phyloP scores from a whole-genome alignment of 2,329 filamentous ascomycete genomes.

The Coniochaeta sp. region DNA sequence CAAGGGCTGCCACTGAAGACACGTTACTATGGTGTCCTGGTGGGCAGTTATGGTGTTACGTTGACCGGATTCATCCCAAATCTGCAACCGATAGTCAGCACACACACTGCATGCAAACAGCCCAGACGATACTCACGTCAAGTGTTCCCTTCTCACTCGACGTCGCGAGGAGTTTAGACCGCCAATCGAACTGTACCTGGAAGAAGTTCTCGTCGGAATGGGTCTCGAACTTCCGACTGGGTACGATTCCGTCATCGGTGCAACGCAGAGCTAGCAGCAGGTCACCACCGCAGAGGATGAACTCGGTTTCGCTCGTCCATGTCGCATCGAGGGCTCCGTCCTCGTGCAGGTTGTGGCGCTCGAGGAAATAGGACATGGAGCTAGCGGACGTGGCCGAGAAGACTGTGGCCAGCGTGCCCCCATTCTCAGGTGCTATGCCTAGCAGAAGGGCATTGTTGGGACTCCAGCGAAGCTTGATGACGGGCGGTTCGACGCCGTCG shows the following conservation, averaged over 20 bases:
- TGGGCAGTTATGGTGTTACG: slow-evolving; percentile 52
- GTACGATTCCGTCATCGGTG: slow-evolving; percentile 36
- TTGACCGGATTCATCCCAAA: slow-evolving; percentile 49
- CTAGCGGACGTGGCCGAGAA: slow-evolving; percentile 37
- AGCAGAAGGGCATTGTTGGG: slow-evolving; percentile 46
- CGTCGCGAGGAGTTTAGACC: slow-evolving; percentile 47
- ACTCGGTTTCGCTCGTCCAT: slow-evolving; percentile 53
- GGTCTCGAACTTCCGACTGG: slow-evolving; percentile 41
- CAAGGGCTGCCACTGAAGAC: slow-evolving; percentile 54
- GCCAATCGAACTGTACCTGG: slow-evolving; percentile 49
- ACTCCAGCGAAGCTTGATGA: slow-evolving; percentile 57
- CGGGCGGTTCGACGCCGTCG: slow-evolving; percentile 51
- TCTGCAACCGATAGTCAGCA: slow-evolving; percentile 21
- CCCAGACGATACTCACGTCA: slow-evolving; percentile 40
- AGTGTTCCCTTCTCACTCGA: slow-evolving; percentile 52
- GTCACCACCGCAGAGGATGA: slow-evolving; percentile 52
- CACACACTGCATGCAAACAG: background rate
- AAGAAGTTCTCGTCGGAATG: slow-evolving; percentile 46
- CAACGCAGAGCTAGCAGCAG: slow-evolving; percentile 41
- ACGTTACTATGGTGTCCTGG: slow-evolving; percentile 48
- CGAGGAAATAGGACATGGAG: slow-evolving; percentile 39
- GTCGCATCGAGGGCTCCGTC: slow-evolving; percentile 47
- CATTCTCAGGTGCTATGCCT: slow-evolving; percentile 47
- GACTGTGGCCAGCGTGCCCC: slow-evolving; percentile 47
- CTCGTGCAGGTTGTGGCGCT: slow-evolving; percentile 40